Percentiles rank a stretch among this genome's conserved stretches.
These are phyloP conservation scores for Pseudogymnoascus verrucosus DNA, from an alignment of 2,329 filamentous ascomycete species.

Conservation along the genomic window DNA sequence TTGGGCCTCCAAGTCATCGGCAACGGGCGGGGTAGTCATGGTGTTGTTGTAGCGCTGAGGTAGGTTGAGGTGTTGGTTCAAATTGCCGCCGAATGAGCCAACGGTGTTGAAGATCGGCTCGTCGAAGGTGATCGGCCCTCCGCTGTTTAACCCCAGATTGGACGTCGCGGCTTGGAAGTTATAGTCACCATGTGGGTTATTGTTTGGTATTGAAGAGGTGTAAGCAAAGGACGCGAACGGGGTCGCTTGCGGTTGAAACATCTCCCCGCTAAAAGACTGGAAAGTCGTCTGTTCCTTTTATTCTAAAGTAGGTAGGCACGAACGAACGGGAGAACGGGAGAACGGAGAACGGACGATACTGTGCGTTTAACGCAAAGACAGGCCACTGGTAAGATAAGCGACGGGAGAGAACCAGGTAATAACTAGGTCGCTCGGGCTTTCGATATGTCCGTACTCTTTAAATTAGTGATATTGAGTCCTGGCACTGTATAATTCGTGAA, in stretches of 20 bases:
- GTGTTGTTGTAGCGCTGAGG: constrained; percentile 15
- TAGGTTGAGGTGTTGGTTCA: neutral
- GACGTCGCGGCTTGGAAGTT: neutral
- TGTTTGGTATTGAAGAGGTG: neutral
- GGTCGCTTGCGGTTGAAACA: constrained; percentile 6
- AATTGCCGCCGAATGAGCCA: constrained; percentile 2
- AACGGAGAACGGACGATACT: neutral
- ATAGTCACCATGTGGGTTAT: neutral
- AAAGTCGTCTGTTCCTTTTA: neutral
- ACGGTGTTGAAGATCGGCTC: constrained; percentile 8
- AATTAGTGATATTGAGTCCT: neutral
- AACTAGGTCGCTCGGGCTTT: neutral
- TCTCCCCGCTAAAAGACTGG: constrained; percentile 6
- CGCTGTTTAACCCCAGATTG: neutral
- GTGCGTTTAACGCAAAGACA: neutral
- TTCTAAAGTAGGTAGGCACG: constrained; percentile 2
- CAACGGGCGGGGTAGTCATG: constrained; percentile 16
- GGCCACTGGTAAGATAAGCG: neutral
- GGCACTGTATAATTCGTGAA: neutral
- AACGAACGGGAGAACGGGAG: no score
- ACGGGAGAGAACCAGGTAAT: neutral
- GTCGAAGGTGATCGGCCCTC: constrained; percentile 11
- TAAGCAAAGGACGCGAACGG: neutral
- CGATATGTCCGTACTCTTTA: neutral
- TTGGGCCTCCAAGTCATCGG: constrained; percentile 37